Evolutionary conservation across 768 basidiomycete species (phyloP).

Genomic region (Kwoniella mangroviensis): DNA sequence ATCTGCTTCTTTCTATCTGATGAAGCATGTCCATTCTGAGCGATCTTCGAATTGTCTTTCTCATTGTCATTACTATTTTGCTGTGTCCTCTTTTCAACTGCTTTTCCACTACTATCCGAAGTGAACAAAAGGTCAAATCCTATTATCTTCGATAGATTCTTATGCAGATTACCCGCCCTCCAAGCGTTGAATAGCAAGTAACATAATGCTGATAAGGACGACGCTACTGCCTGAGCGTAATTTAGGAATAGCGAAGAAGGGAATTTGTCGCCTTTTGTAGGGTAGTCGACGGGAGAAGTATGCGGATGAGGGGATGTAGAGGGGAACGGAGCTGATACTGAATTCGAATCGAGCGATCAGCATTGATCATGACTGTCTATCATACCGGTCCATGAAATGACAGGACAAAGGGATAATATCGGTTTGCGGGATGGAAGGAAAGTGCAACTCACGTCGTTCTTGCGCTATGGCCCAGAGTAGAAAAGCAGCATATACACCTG

Average conservation of each 20-base stretch:
- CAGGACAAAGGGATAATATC: conserved; percentile 1
- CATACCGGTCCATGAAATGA: no score
- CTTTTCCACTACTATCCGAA: neutral
- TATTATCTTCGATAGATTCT: conserved; percentile 22
- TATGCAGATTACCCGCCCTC: conserved; percentile 28
- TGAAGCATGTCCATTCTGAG: neutral
- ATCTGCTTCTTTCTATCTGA: neutral
- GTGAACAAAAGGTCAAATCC: conserved; percentile 28
- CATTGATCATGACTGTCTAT: neutral
- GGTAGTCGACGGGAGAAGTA: conserved; percentile 30
- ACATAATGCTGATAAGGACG: conserved; percentile 43
- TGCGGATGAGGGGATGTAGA: conserved; percentile 28
- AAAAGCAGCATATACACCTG: conserved; percentile 92
- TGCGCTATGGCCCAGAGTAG: conserved; percentile 91
- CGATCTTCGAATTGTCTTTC: neutral
- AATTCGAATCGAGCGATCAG: neutral
- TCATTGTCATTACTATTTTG: neutral
- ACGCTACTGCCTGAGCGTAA: conserved; percentile 52
- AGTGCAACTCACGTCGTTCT: conserved; percentile 72
- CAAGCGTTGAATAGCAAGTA: conserved; percentile 46
- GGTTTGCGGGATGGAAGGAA: neutral
- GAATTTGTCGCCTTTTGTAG: conserved; percentile 46
- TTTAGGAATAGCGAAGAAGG: conserved; percentile 55
- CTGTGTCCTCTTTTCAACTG: neutral
- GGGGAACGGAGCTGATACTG: conserved; percentile 54